Evolutionary conservation across 441 rosid species (phyloP).

Genomic region (Gossypium davidsonii): DNA sequence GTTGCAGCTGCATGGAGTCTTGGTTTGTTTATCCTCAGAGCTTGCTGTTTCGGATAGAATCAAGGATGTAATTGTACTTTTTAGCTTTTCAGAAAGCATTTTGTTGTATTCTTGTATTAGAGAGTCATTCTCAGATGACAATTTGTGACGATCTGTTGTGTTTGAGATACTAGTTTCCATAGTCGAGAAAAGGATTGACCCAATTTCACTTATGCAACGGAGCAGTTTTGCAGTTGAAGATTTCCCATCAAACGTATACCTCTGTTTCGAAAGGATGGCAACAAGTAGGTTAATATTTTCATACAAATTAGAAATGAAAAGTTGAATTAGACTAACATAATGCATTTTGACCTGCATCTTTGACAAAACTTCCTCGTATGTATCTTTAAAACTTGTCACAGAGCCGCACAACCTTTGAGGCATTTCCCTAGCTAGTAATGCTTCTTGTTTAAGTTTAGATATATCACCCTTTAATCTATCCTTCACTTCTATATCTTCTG

Average conservation of each 20-base stretch:
- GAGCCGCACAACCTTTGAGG: conserved; percentile 47
- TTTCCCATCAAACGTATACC: conserved; percentile 35
- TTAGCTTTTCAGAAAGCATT: conserved; percentile 38
- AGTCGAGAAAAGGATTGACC: conserved; percentile 48
- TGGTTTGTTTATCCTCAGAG: conserved; percentile 27
- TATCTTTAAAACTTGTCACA: conserved; percentile 42
- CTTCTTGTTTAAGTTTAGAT: conserved; percentile 55
- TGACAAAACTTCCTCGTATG: conserved; percentile 40
- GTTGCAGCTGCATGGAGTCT: neutral
- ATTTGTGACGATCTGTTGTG: conserved; percentile 28
- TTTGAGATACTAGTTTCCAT: conserved; percentile 44
- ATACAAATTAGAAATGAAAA: conserved; percentile 5
- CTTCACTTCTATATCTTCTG: conserved; percentile 48
- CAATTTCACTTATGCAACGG: conserved; percentile 42
- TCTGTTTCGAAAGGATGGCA: conserved; percentile 34
- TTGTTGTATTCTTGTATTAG: conserved; percentile 39
- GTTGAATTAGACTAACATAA: conserved; percentile 6
- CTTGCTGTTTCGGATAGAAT: conserved; percentile 29
- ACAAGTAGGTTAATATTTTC: neutral
- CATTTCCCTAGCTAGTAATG: conserved; percentile 27
- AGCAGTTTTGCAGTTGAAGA: conserved; percentile 49
- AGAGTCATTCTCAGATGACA: conserved; percentile 23
- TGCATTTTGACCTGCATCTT: conserved; percentile 47
- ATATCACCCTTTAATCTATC: conserved; percentile 48
- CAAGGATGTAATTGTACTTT: conserved; percentile 34